Conservation (phyloP, 2,329 filamentous ascomycete genomes). For the Botrytis cinerea region DNA sequence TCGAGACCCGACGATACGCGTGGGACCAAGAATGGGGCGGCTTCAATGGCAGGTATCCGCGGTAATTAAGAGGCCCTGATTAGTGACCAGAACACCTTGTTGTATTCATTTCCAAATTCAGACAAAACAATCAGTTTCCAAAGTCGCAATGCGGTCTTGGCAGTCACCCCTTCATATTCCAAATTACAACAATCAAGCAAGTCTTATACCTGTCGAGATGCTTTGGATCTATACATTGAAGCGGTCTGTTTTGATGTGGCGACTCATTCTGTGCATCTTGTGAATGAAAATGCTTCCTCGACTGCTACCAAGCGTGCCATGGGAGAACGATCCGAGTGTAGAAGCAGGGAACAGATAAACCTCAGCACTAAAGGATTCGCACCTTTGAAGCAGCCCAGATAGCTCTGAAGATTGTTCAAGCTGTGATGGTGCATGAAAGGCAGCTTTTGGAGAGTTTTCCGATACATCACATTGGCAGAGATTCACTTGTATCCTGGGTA, state of each 20-base stretch:
- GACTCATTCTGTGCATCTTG: neutral
- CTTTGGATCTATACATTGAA: neutral
- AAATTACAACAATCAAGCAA: neutral
- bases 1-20: neutral
- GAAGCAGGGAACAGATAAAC: neutral
- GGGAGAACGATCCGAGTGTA: neutral
- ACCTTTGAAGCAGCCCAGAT: accelerated
- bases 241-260: neutral
- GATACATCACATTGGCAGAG: neutral
- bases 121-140: neutral
- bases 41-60: neutral
- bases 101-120: neutral
- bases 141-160: neutral
- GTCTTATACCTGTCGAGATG: neutral
- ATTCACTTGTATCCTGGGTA: too few species aligned
- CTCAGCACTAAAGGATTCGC: neutral
- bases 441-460: neutral
- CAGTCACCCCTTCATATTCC: neutral
- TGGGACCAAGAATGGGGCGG: neutral
- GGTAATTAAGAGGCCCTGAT: neutral
- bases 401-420: neutral
- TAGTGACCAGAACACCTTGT: neutral
- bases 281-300: neutral
- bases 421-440: neutral
- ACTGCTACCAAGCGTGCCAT: neutral